Percentiles rank a stretch among this genome's conserved stretches.
phyloP scores from a whole-genome alignment of 345 rosid genomes.

The Citrus sp. region DNA sequence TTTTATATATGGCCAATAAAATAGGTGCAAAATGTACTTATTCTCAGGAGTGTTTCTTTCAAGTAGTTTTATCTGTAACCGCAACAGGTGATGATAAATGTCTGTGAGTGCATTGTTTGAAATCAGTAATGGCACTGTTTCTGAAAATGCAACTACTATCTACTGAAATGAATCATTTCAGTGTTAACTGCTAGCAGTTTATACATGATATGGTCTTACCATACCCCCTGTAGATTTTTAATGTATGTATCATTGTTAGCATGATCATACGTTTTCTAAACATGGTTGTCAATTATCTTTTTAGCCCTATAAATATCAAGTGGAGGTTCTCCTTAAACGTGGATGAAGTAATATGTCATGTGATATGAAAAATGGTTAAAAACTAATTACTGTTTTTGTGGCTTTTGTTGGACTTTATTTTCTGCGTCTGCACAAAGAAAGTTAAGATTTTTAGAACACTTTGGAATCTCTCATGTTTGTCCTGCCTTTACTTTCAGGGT shows the following conservation, averaged over 20 bases:
- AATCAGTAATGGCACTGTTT: background rate
- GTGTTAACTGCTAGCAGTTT: background rate
- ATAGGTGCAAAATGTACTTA: background rate
- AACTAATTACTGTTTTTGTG: background rate
- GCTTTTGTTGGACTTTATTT: background rate
- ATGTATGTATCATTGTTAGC: background rate
- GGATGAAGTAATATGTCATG: background rate
- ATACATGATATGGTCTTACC: background rate
- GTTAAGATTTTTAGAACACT: background rate
- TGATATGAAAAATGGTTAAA: background rate
- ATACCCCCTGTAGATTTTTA: background rate
- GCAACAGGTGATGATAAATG: background rate
- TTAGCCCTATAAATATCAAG: background rate
- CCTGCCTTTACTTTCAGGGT: slow-evolving; percentile 49
- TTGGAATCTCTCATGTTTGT: background rate
- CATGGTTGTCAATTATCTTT: background rate
- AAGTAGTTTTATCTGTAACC: background rate
- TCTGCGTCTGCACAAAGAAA: background rate
- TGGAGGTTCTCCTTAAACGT: background rate
- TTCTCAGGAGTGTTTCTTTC: background rate
- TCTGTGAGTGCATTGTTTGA: background rate
- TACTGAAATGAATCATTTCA: background rate
- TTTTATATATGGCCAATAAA: background rate
- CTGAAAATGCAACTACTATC: background rate
- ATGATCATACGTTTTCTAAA: background rate